Percentiles rank a stretch among this genome's conserved stretches.
Evolutionary conservation across 1,284 basidiomycete species (phyloP).

Genomic region (Cutaneotrichosporon mucoides): DNA sequence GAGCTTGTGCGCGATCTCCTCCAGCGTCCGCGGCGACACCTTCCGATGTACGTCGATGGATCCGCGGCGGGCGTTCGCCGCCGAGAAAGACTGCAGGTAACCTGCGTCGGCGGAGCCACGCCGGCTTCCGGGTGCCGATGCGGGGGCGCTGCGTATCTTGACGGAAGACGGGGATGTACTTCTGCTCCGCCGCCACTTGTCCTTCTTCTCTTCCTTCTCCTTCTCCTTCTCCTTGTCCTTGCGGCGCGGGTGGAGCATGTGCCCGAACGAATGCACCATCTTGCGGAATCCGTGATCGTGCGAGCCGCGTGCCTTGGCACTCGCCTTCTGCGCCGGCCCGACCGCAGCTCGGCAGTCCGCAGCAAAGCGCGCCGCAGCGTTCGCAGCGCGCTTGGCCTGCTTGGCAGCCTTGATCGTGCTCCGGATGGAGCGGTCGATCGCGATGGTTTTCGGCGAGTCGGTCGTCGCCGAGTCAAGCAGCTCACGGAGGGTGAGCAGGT

Average conservation of each 20-base stretch:
- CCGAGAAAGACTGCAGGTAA: background rate
- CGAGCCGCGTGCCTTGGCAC: background rate
- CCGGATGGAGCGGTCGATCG: background rate
- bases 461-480: background rate
- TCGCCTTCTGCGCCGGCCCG: background rate
- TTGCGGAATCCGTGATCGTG: background rate
- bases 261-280: background rate
- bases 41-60: background rate
- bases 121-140: background rate
- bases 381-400: background rate
- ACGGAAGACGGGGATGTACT: background rate
- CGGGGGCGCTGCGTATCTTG: background rate
- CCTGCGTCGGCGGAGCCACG: background rate
- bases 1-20: background rate
- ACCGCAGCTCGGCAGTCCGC: slow-evolving; percentile 1
- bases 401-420: background rate
- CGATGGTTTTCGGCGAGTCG: background rate
- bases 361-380: background rate
- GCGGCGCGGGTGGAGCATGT: background rate
- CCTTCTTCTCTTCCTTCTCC: background rate
- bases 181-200: background rate
- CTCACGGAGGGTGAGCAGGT: background rate
- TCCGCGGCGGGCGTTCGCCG: background rate
- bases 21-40: background rate
- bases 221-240: background rate